These are phyloP conservation scores for Angomonas ambiguus DNA, from an alignment of 208 protist genomes.

Conservation along the genomic window DNA sequence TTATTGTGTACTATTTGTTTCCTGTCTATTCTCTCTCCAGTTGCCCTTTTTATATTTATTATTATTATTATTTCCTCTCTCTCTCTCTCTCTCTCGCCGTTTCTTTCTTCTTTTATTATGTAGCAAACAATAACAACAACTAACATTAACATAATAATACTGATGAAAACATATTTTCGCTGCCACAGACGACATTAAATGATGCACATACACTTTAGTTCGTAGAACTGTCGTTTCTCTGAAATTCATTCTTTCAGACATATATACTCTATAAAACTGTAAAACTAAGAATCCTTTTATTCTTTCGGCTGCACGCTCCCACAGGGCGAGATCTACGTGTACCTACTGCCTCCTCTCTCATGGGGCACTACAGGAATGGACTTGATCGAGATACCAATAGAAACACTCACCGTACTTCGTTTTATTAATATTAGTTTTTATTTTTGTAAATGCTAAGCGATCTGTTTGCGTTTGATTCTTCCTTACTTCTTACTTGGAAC, in stretches of 20 bases:
- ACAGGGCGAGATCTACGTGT: conserved; percentile 1
- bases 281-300: too few relatives aligned
- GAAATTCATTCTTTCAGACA: too few relatives aligned
- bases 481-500: background rate
- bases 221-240: background rate
- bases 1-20: background rate
- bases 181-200: background rate
- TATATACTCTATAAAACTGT: too few relatives aligned
- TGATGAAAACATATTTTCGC: conserved; percentile 1
- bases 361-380: background rate
- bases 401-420: too few relatives aligned
- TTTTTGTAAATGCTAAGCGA: too few relatives aligned
- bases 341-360: background rate
- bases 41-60: background rate
- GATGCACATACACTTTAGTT: background rate
- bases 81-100: too few relatives aligned
- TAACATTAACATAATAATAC: too few relatives aligned
- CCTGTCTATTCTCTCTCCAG: background rate
- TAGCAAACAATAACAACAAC: conserved; percentile 4
- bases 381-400: background rate
- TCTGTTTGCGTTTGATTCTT: background rate
- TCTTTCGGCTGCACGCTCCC: too few relatives aligned
- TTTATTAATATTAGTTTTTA: too few relatives aligned
- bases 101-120: too few relatives aligned
- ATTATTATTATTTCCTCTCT: too few relatives aligned